phyloP scores from a whole-genome alignment of 345 rosid genomes.

The Arabidopsis arenosa region DNA sequence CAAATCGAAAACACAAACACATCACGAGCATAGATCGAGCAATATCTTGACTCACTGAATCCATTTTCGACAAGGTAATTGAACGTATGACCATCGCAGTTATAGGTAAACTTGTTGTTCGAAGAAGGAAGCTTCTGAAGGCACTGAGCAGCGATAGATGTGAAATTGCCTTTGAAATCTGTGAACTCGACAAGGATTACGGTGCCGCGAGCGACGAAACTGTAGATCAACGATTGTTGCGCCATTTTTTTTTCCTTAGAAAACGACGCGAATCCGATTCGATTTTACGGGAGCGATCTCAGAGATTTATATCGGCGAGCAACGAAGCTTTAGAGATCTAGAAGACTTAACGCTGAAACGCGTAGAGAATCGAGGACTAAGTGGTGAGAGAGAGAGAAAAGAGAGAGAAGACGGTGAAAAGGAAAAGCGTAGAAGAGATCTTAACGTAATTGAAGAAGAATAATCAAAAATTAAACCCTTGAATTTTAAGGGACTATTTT shows the following conservation, averaged over 20 bases:
- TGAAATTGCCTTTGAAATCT: constrained; percentile 81
- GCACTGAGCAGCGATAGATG: constrained; percentile 71
- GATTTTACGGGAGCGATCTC: constrained; percentile 10
- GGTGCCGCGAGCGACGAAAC: constrained; percentile 75
- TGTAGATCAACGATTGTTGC: constrained; percentile 77
- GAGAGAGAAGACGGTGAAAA: constrained; percentile 16
- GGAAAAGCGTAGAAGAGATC: constrained; percentile 6
- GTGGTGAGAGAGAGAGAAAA: constrained; percentile 12
- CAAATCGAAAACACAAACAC: neutral
- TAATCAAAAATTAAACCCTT: constrained; percentile 28
- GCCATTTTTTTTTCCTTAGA: constrained; percentile 51
- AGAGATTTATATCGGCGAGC: constrained; percentile 30
- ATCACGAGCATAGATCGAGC: constrained; percentile 17
- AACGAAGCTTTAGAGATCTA: constrained; percentile 29
- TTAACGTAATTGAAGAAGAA: constrained; percentile 23
- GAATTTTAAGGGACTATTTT: neutral
- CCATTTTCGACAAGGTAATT: constrained; percentile 83
- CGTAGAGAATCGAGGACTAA: constrained; percentile 40
- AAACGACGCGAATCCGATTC: constrained; percentile 20
- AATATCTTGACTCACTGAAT: constrained; percentile 56
- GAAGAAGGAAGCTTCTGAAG: constrained; percentile 77
- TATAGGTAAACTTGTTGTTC: constrained; percentile 75
- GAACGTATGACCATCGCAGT: constrained; percentile 85
- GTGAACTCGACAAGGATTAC: constrained; percentile 73
- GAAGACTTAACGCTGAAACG: constrained; percentile 47